Evolutionary conservation across 345 rosid species (phyloP).

Genomic region (Citrus maxima): DNA sequence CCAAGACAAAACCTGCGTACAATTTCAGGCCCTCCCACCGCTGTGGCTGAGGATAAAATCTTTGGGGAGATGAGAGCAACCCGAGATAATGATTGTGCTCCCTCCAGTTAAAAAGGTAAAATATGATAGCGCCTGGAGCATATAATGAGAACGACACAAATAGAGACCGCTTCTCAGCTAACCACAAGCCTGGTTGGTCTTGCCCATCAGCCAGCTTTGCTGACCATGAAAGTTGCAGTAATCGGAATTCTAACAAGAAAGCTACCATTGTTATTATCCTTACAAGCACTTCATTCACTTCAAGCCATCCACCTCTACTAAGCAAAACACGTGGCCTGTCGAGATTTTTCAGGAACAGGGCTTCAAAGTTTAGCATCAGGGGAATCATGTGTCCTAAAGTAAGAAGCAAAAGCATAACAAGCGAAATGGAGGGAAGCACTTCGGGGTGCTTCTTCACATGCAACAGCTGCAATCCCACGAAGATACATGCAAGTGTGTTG

Average conservation of each 20-base stretch:
- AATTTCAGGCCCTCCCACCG: constrained; percentile 27
- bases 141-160: constrained; percentile 29
- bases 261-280: constrained; percentile 46
- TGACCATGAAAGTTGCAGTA: constrained; percentile 44
- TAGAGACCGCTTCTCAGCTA: constrained; percentile 38
- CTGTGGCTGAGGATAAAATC: background rate
- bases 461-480: constrained; percentile 36
- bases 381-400: constrained; percentile 41
- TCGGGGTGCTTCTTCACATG: constrained; percentile 38
- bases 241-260: constrained; percentile 38
- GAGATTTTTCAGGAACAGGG: constrained; percentile 20
- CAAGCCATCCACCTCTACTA: constrained; percentile 34
- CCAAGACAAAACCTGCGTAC: constrained; percentile 43
- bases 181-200: constrained; percentile 24
- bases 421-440: constrained; percentile 38
- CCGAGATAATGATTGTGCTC: background rate
- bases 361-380: constrained; percentile 40
- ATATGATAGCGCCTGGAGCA: constrained; percentile 33
- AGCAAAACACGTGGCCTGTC: constrained; percentile 13
- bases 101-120: constrained; percentile 21
- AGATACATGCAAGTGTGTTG: constrained; percentile 39
- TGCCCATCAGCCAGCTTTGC: constrained; percentile 24
- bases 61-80: background rate
- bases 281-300: constrained; percentile 40
- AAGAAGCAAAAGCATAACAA: constrained; percentile 48